phyloP scores from a whole-genome alignment of 1,284 basidiomycete species.

The Ustilago curta region DNA sequence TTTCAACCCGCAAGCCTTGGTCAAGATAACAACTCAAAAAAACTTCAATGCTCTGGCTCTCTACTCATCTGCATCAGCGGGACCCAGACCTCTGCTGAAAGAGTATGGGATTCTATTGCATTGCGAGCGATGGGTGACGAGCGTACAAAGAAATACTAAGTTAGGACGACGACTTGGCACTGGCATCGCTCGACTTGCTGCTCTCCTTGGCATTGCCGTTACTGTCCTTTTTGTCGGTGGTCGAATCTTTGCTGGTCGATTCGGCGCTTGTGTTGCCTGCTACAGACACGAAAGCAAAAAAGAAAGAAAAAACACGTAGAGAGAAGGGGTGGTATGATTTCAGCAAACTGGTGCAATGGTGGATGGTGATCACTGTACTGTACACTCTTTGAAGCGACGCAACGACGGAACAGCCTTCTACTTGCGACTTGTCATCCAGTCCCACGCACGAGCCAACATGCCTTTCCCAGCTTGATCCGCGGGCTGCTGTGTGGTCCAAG shows the following conservation, averaged over 20 bases:
- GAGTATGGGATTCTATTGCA: constrained; percentile 21
- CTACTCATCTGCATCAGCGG: too few relatives aligned
- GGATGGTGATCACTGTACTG: constrained; percentile 20
- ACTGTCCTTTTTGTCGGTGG: constrained; percentile 7
- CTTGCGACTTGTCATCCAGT: constrained; percentile 37
- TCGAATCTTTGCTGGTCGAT: constrained; percentile 8
- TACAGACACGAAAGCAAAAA: not conserved
- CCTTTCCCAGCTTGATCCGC: constrained; percentile 14
- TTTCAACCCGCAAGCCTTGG: too few relatives aligned
- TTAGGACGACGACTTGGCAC: constrained; percentile 14
- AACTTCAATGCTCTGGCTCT: too few relatives aligned
- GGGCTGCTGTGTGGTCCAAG: not conserved
- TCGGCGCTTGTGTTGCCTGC: constrained; percentile 11
- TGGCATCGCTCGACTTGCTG: constrained; percentile 10
- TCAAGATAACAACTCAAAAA: too few relatives aligned
- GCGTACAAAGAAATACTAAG: not conserved
- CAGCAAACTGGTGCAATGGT: constrained; percentile 19
- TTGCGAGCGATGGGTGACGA: constrained; percentile 7
- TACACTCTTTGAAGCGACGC: constrained; percentile 10
- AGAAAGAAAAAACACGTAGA: not conserved
- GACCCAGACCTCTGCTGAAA: too few relatives aligned
- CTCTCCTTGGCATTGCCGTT: not conserved
- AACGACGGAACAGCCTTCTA: constrained; percentile 2
- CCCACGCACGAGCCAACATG: constrained; percentile 37
- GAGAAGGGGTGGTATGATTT: constrained; percentile 39